Conservation (phyloP, 257 asterid genomes). For the Solanum chilense region DNA sequence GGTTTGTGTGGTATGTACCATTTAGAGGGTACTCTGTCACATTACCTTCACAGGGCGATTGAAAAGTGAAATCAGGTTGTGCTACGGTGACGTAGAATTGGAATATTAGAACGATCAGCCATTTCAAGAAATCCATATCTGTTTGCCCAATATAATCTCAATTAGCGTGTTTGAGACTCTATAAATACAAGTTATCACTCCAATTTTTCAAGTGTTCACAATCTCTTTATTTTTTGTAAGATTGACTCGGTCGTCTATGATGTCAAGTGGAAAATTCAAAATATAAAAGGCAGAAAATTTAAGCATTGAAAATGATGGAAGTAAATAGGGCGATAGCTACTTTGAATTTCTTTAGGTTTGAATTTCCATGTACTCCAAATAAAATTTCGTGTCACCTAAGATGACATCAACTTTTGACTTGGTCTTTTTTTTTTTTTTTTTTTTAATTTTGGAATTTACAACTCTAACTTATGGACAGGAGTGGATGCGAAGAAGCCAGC, state of each 20-base stretch:
- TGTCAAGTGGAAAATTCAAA: neutral
- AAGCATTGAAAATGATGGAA: neutral
- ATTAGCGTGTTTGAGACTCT: neutral
- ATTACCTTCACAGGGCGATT: neutral
- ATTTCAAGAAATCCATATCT: neutral
- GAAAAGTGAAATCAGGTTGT: neutral
- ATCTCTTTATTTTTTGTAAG: neutral
- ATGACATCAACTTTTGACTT: neutral
- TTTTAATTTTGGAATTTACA: neutral
- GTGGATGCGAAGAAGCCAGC: neutral
- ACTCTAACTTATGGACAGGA: neutral
- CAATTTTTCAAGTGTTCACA: neutral
- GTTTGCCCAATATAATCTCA: neutral
- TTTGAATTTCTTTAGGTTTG: neutral
- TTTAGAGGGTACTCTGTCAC: neutral
- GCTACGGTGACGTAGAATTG: neutral
- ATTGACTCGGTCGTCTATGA: neutral
- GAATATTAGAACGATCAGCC: neutral
- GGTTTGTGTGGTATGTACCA: slow-evolving; percentile 12
- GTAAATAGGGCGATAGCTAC: neutral
- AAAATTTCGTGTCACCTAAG: neutral
- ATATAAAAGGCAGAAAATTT: neutral
- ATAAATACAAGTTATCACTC: neutral
- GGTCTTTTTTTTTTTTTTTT: too few relatives aligned
- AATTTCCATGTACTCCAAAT: neutral